A percentile compares a stretch with the other conserved stretches of the same genome.
Evolutionary conservation across 169 alveolate species (phyloP).

Genomic region (Plasmodium fragile): DNA sequence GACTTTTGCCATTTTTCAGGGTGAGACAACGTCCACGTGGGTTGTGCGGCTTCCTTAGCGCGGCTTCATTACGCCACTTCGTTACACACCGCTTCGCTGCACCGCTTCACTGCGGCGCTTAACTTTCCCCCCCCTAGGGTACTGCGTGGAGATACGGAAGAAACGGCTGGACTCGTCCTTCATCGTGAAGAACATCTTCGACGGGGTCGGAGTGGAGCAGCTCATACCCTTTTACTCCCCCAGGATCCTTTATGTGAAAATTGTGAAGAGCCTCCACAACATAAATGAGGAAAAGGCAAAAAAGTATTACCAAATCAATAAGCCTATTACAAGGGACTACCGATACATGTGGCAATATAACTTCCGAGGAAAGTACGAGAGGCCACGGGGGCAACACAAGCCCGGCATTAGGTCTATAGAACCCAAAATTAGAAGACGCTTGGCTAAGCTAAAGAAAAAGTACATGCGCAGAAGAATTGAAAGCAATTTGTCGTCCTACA

Average conservation of each 20-base stretch:
- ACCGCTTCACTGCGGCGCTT: background rate
- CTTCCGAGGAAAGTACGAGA: constrained; percentile 84
- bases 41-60: too few species aligned
- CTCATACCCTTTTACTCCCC: constrained; percentile 85
- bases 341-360: constrained; percentile 90
- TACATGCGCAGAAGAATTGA: constrained; percentile 81
- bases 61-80: background rate
- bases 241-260: constrained; percentile 83
- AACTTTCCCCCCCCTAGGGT: constrained; percentile 71
- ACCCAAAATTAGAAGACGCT: constrained; percentile 78
- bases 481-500: constrained; percentile 81
- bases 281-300: constrained; percentile 66
- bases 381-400: constrained; percentile 87
- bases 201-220: constrained; percentile 88
- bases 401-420: constrained; percentile 88
- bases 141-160: constrained; percentile 83
- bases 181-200: constrained; percentile 85
- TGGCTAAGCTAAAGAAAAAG: constrained; percentile 73
- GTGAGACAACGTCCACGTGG: constrained; percentile 57
- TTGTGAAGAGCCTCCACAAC: constrained; percentile 69
- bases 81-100: background rate
- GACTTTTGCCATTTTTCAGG: constrained; percentile 86
- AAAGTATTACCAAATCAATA: constrained; percentile 23
- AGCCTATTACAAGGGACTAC: constrained; percentile 90
- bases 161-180: constrained; percentile 85